Conservation (phyloP, 495 filamentous ascomycete species). For the Gamarada debralockiae region DNA sequence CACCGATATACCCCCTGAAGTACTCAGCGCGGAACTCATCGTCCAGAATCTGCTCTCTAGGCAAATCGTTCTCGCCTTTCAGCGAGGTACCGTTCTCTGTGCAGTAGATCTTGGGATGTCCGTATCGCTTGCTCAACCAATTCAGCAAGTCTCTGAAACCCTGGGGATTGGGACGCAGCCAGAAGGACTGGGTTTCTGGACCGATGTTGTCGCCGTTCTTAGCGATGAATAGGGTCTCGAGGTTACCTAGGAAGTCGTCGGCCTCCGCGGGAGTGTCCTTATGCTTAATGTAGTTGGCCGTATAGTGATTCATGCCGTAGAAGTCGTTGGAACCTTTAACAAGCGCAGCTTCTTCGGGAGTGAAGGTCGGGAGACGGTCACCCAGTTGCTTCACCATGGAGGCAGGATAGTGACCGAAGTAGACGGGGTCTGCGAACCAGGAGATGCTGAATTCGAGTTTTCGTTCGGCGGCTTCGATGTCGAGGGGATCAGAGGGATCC, state of each 20-base stretch:
- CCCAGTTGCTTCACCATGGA: conserved; percentile 73
- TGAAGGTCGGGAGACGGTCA: conserved; percentile 62
- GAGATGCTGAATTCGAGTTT: conserved; percentile 63
- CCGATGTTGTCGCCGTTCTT: conserved; percentile 68
- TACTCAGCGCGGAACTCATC: conserved; percentile 75
- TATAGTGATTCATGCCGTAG: conserved; percentile 86
- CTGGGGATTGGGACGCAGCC: conserved; percentile 65
- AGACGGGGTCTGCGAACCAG: conserved; percentile 75
- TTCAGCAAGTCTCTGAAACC: conserved; percentile 74
- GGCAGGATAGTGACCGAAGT: conserved; percentile 71
- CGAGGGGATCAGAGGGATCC: conserved; percentile 50
- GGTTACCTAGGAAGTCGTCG: conserved; percentile 67
- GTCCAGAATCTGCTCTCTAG: conserved; percentile 61
- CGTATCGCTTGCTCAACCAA: conserved; percentile 76
- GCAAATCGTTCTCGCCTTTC: conserved; percentile 73
- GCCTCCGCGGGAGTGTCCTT: conserved; percentile 50
- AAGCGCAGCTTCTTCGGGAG: conserved; percentile 58
- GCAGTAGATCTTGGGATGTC: conserved; percentile 70
- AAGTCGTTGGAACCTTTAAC: conserved; percentile 77
- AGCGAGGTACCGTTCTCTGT: conserved; percentile 80
- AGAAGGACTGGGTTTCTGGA: conserved; percentile 70
- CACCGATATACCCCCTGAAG: conserved; percentile 68
- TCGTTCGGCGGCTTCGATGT: conserved; percentile 57
- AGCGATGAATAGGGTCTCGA: conserved; percentile 62
- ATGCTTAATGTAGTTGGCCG: conserved; percentile 76